Base-by-base conservation (phyloP, 2,329 filamentous ascomycete genomes). In the Plenodomus lindquistii region DNA sequence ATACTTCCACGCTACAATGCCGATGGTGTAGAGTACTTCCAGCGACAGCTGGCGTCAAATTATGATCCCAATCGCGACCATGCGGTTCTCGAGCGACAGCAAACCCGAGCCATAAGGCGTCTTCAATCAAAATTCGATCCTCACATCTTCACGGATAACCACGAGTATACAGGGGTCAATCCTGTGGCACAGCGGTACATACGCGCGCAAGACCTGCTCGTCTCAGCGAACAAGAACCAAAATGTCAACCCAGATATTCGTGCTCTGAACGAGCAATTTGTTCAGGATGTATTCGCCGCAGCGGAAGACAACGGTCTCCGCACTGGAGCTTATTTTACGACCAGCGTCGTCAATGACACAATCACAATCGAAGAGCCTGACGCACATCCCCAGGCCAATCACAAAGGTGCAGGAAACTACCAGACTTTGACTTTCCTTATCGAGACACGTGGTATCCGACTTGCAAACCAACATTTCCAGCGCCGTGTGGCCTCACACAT, bases 61-160 rank as follows among this genome's bases (percentile, higher is more conserved):
- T 54, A 59, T n/a, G 59, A 69, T 41, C 55, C 61, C 1, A 68
- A 68, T 35, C 56, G 65, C 18, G 65, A 68, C 35, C 63, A 66
- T 38, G 40, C 58, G 11, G 64, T 65, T n/a, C 46, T 65, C 8
- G 53, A 55, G 8, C 55, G 65, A 20, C 44, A 59, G 29, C 63
- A 68, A 21, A 60, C 63, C 2, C 54, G 58, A 10, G 50, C 56
- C n/a, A 61, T 68, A 29, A 59, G 62, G 19, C 41, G 44, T 16
- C 52, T 57, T 1, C 62, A 59, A 34, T 57, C 51, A 1, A 36
- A 52, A 1, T 66, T 64, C 31, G 59, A 57, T 24, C 62, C 65
- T 4, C 64, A 68, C 27, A 55, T 69, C 11, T 57, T 60, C 5
- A 40, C 59, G 13, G 65, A 67, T 27, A 53, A 62, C 46, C 64